Conservation (phyloP, 1,284 basidiomycete species). For the Leccinum variabile region DNA sequence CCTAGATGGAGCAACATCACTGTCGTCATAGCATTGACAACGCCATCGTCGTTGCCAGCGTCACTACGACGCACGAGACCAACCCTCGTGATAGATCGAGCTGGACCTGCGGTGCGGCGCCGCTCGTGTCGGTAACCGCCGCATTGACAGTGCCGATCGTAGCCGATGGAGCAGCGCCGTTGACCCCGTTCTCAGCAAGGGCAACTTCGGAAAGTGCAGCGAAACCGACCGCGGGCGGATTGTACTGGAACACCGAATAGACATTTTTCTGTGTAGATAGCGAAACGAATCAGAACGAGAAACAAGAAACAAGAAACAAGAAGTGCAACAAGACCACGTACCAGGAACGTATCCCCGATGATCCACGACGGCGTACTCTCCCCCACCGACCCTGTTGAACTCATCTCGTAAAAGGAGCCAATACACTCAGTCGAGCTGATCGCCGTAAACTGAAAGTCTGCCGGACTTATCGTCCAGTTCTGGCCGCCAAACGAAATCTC, state of each 20-base stretch:
- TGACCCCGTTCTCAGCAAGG: conserved; percentile 33
- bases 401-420: conserved; percentile 50
- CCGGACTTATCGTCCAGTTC: conserved; percentile 43
- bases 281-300: not conserved
- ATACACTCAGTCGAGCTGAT: conserved; percentile 41
- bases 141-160: conserved; percentile 35
- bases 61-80: not conserved
- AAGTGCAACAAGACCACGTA: conserved; percentile 15
- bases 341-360: conserved; percentile 54
- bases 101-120: not conserved
- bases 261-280: conserved; percentile 46
- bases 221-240: conserved; percentile 52
- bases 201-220: conserved; percentile 41
- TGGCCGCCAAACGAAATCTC: conserved; percentile 47
- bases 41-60: not conserved
- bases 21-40: conserved; percentile 3
- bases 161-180: conserved; percentile 31
- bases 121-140: conserved; percentile 17
- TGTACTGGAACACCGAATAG: conserved; percentile 53
- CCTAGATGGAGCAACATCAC: not conserved
- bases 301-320: too few species aligned
- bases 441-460: conserved; percentile 46
- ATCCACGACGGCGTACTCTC: conserved; percentile 41
- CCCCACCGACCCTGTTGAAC: conserved; percentile 19
- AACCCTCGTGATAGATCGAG: not conserved